Evolutionary conservation across 116 monocot species (phyloP), one percentile per base, ranked within the genome.

Genomic region (Posidonia oceanica): DNA sequence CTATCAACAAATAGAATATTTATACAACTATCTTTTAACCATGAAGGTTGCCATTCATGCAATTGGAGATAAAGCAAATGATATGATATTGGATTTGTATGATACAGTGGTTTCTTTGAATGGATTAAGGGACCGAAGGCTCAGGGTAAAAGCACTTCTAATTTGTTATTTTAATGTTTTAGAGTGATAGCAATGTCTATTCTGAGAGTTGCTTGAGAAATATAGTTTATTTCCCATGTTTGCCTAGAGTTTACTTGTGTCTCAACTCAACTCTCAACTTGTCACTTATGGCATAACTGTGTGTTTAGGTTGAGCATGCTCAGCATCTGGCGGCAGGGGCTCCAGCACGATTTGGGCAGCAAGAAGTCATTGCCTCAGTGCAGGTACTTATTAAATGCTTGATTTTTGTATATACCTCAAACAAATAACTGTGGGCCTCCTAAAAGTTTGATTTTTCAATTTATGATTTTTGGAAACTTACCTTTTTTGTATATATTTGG

Each of bases 21-120:
- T 38, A 64, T 38, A 14, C 4, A 38, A 3, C 52, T 29, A 22
- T 53, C 44, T 8, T 52, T 55, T 3, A 51, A 16, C 36, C 40
- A 20, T 55, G 36, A 23, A 97, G 97, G 82, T 97, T 83, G 97
- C 97, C 38, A 82, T 97, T 76, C 97, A 97, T 84, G 97, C 97
- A 55, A 97, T 97, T 69, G 97, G 97, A 73, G 92, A 97, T 65
- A 92, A 89, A 87, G 92, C 97, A 72, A 97, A 97, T 79, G 89
- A 97, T 21, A 62, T 85, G 81, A 78, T 97, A 66, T 83, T 97
- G 20, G 82, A 97, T 83, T 54, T 92, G 80, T 83, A 68, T 66
- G 59, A 85, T 14, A 69, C 70, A 39, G 80, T 92, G 11, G 82
- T 62, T 17, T 69, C 75, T 69, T 66, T 42, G 61, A 89, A 89